Evolutionary conservation across 371 early-diverging fungal genomes (phyloP).

Genomic region (Mucor piriformis): DNA sequence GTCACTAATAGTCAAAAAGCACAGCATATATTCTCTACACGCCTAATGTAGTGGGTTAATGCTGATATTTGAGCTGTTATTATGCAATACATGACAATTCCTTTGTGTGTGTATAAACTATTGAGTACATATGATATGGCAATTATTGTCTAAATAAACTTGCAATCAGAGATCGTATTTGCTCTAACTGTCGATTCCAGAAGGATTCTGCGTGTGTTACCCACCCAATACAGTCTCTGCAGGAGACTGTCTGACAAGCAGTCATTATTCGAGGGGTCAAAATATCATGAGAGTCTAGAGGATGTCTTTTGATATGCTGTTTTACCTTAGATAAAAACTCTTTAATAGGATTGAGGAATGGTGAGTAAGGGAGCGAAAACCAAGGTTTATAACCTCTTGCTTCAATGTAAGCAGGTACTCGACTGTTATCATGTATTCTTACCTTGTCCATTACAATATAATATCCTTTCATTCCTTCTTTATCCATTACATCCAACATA

Average conservation of each 20-base stretch:
- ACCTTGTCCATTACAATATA: conserved; percentile 23
- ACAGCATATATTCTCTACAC: too few relatives aligned
- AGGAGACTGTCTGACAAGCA: conserved; percentile 10
- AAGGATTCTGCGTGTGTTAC: conserved; percentile 5
- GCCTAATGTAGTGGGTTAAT: too few relatives aligned
- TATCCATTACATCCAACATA: conserved; percentile 20
- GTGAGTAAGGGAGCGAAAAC: conserved; percentile 20
- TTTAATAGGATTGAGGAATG: too few relatives aligned
- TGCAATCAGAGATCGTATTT: background rate
- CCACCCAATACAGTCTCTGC: conserved; percentile 14
- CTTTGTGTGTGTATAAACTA: too few relatives aligned
- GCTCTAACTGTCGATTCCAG: background rate
- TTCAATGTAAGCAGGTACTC: conserved; percentile 13
- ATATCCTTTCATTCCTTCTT: conserved; percentile 17
- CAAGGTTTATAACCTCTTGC: conserved; percentile 11
- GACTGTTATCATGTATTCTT: conserved; percentile 13
- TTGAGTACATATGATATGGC: too few relatives aligned
- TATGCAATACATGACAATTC: too few relatives aligned
- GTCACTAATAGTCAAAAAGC: too few relatives aligned
- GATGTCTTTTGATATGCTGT: conserved; percentile 18
- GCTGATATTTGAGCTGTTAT: too few relatives aligned
- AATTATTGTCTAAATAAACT: too few relatives aligned
- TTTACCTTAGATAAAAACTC: conserved; percentile 22
- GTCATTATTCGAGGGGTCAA: conserved; percentile 9
- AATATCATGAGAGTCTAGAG: conserved; percentile 14